phyloP scores from a whole-genome alignment of 1,284 basidiomycete genomes.

The Erythrobasidium hasegawianum region DNA sequence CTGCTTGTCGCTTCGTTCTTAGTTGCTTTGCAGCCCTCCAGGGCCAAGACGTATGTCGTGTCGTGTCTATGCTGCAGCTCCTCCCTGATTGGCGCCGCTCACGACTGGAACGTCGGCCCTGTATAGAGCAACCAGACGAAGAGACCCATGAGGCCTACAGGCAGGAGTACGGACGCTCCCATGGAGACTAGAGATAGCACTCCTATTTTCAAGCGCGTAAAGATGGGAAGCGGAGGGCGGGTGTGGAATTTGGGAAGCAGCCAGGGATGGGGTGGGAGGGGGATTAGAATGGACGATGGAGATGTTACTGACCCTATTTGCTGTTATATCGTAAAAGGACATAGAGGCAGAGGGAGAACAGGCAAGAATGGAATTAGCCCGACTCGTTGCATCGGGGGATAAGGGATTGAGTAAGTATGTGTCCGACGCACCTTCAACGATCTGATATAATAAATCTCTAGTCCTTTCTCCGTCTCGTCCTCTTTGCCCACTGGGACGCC shows the following conservation, averaged over 20 bases:
- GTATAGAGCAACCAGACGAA: slow-evolving; percentile 25
- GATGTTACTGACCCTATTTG: slow-evolving; percentile 42
- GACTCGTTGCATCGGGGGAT: too few species aligned
- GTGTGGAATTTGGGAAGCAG: slow-evolving; percentile 4
- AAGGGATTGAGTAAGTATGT: too few species aligned
- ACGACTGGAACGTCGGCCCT: slow-evolving; percentile 32
- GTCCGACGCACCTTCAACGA: slow-evolving; percentile 37
- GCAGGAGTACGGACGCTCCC: slow-evolving; percentile 14
- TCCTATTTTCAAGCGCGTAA: slow-evolving; percentile 1
- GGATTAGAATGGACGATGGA: slow-evolving; percentile 12
- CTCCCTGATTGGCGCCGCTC: too few species aligned
- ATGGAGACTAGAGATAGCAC: slow-evolving; percentile 19
- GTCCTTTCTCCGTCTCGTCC: slow-evolving; percentile 73
- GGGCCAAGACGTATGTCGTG: too few species aligned
- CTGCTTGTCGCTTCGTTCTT: too few species aligned
- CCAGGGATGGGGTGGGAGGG: slow-evolving; percentile 24
- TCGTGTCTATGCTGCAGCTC: too few species aligned
- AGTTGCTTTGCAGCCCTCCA: too few species aligned
- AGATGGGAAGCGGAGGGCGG: not conserved
- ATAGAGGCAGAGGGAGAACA: not conserved
- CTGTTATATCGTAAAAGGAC: slow-evolving; percentile 10
- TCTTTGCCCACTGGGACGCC: slow-evolving; percentile 84
- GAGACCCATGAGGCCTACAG: slow-evolving; percentile 17
- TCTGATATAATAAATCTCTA: slow-evolving; percentile 49
- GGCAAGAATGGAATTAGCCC: too few species aligned